Percentiles rank a stretch among this genome's conserved stretches.
Conservation (phyloP, 1,284 basidiomycete species). For the Ceratobasidium papillatum region DNA sequence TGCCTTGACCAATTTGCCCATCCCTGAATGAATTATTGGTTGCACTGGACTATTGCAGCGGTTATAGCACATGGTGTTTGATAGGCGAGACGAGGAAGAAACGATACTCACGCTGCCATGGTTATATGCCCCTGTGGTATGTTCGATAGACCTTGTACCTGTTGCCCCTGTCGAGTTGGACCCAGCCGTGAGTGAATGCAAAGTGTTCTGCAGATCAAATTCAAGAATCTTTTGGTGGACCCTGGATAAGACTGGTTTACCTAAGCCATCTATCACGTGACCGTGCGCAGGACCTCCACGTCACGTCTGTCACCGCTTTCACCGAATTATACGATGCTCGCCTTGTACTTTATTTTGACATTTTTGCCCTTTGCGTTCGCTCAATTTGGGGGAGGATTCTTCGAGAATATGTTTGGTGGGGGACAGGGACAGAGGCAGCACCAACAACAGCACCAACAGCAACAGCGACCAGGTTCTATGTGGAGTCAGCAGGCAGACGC, state of each 20-base stretch:
- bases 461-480: conserved; percentile 30
- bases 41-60: conserved; percentile 10
- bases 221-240: conserved; percentile 10
- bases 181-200: neutral
- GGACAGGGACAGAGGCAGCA: conserved; percentile 32
- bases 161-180: conserved; percentile 1
- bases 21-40: conserved; percentile 53
- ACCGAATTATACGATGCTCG: conserved; percentile 10
- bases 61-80: conserved; percentile 7
- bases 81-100: neutral
- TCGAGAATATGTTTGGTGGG: conserved; percentile 40
- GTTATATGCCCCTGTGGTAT: neutral
- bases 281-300: conserved; percentile 28
- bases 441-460: conserved; percentile 20
- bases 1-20: conserved; percentile 78
- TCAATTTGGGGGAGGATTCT: conserved; percentile 44
- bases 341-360: conserved; percentile 22
- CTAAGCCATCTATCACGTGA: conserved; percentile 19
- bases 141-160: neutral
- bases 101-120: conserved; percentile 22
- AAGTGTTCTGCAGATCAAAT: conserved; percentile 26
- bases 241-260: conserved; percentile 5
- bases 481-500: conserved; percentile 43
- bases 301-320: conserved; percentile 4
- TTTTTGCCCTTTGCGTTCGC: conserved; percentile 40